phyloP scores from a whole-genome alignment of 257 asterid genomes.

The Anisodus acutangulus region DNA sequence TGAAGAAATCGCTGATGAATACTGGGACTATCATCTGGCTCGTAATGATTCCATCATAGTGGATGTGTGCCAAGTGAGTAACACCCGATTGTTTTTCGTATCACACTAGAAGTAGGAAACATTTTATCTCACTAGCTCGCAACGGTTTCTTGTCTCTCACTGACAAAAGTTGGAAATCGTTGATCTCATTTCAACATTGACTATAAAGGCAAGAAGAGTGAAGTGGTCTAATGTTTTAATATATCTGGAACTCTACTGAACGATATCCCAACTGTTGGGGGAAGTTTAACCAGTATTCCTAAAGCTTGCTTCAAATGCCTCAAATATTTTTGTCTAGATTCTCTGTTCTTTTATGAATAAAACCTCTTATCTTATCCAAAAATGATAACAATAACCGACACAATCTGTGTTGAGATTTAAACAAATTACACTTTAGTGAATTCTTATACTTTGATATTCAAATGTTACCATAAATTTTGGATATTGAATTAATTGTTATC shows the following conservation, averaged over 20 bases:
- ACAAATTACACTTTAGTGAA: background rate
- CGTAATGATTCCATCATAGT: constrained; percentile 97
- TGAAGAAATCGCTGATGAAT: constrained; percentile 89
- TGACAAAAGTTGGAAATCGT: background rate
- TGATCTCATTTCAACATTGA: constrained; percentile 6
- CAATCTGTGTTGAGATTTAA: constrained; percentile 19
- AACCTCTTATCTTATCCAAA: background rate
- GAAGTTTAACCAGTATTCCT: constrained; percentile 6
- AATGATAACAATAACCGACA: background rate
- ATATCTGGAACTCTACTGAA: constrained; percentile 12
- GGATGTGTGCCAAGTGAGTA: constrained; percentile 88
- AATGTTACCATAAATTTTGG: background rate
- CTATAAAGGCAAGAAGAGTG: background rate
- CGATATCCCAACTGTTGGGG: background rate
- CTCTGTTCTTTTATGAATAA: background rate
- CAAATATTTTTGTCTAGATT: background rate
- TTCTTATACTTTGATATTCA: background rate
- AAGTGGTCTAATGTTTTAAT: background rate
- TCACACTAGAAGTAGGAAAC: constrained; percentile 18
- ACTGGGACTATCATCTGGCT: constrained; percentile 92
- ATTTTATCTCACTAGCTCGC: background rate
- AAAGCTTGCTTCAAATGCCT: constrained; percentile 11
- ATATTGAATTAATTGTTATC: background rate
- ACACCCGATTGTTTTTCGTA: constrained; percentile 23
- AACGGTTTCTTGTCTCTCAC: constrained; percentile 24